Percentiles rank a stretch among this genome's conserved stretches.
These are phyloP conservation scores for Lobosporangium transversale DNA, from an alignment of 192 early-diverging fungal species.

Conservation along the genomic window DNA sequence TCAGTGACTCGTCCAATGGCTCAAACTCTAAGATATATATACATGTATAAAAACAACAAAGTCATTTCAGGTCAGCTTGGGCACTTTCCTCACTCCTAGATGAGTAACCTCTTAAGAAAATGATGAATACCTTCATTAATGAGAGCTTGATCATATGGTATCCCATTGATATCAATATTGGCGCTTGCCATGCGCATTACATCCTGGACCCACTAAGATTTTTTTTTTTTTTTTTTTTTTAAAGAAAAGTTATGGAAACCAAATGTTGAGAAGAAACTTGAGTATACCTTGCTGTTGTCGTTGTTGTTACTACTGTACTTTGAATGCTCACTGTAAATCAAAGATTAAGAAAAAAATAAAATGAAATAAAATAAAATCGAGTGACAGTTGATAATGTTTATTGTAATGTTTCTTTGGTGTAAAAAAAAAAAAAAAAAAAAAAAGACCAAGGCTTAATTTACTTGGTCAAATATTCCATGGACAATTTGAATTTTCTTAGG, in stretches of 20 bases:
- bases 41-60: not conserved
- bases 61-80: not conserved
- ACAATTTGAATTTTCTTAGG: conserved; percentile 16
- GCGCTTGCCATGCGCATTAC: conserved; percentile 44
- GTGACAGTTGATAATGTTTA: too few relatives aligned
- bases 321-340: too few relatives aligned
- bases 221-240: not conserved
- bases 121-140: conserved; percentile 35
- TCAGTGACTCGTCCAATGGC: conserved; percentile 52
- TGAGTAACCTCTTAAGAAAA: too few relatives aligned
- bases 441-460: too few relatives aligned
- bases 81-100: not conserved
- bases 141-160: conserved; percentile 51
- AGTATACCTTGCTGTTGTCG: too few relatives aligned
- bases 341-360: too few relatives aligned
- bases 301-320: too few relatives aligned
- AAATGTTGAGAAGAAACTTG: too few relatives aligned
- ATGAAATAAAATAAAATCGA: too few relatives aligned
- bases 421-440: too few relatives aligned
- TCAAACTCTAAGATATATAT: conserved; percentile 32
- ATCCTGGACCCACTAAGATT: conserved; percentile 53
- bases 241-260: too few relatives aligned
- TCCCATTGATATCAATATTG: conserved; percentile 52
- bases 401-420: too few relatives aligned
- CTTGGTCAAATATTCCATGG: conserved; percentile 25